Percentiles rank a stretch among this genome's conserved stretches.
These are phyloP conservation scores for Pseudocercospora macadamiae DNA, from an alignment of 2,329 filamentous ascomycete species.

Conservation along the genomic window DNA sequence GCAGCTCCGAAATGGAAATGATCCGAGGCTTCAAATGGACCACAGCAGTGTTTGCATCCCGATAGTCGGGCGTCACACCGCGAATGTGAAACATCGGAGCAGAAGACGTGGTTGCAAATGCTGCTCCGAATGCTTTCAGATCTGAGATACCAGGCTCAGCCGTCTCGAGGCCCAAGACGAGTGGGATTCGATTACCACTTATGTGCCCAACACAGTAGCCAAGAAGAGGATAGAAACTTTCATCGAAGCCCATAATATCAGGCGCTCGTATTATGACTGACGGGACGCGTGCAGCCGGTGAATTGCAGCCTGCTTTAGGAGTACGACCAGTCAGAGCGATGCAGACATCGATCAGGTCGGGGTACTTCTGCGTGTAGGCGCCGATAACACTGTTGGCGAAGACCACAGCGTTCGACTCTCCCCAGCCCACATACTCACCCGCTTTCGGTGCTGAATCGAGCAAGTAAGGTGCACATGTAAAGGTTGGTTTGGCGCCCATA, in stretches of 20 bases:
- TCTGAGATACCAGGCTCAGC: slow-evolving; percentile 34
- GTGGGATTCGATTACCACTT: slow-evolving; percentile 39
- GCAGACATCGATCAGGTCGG: slow-evolving; percentile 50
- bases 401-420: slow-evolving; percentile 52
- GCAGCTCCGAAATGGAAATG: neutral
- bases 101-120: slow-evolving; percentile 48
- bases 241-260: slow-evolving; percentile 29
- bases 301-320: slow-evolving; percentile 37
- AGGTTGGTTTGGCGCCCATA: slow-evolving; percentile 48
- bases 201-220: slow-evolving; percentile 44
- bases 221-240: slow-evolving; percentile 45
- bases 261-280: slow-evolving; percentile 15
- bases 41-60: slow-evolving; percentile 11
- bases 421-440: slow-evolving; percentile 50
- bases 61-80: slow-evolving; percentile 46
- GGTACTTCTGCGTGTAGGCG: slow-evolving; percentile 51
- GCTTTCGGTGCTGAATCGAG: slow-evolving; percentile 40
- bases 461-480: slow-evolving; percentile 51
- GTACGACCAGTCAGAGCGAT: slow-evolving; percentile 49
- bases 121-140: slow-evolving; percentile 50
- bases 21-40: neutral
- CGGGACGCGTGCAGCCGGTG: slow-evolving; percentile 28
- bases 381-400: slow-evolving; percentile 53
- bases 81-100: slow-evolving; percentile 52
- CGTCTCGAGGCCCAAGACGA: slow-evolving; percentile 42